A percentile compares a stretch with the other conserved stretches of the same genome.
phyloP scores from a whole-genome alignment of 345 rosid genomes.

The Melaleuca quinquenervia region DNA sequence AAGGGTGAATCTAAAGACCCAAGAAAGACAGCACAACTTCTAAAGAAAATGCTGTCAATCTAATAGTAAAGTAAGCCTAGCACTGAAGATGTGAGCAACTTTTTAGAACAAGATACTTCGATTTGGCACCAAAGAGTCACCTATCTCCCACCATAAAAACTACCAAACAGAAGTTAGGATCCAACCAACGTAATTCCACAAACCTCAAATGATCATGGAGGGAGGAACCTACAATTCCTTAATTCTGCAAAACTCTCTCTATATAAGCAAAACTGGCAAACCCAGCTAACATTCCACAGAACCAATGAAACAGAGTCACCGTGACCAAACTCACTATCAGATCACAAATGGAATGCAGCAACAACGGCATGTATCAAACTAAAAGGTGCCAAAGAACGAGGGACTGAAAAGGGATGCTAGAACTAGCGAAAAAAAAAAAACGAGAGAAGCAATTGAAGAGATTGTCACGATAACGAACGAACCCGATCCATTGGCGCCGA shows the following conservation, averaged over 20 bases:
- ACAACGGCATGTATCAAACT: not conserved
- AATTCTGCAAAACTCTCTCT: not conserved
- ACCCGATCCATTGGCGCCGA: slow-evolving; percentile 98
- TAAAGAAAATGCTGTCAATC: not conserved
- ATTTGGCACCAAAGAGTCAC: not conserved
- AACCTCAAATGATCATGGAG: not conserved
- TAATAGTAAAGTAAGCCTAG: not conserved
- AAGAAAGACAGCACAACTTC: not conserved
- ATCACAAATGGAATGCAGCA: not conserved
- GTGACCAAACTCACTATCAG: not conserved
- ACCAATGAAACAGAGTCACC: not conserved
- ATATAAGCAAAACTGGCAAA: not conserved
- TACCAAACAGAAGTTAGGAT: fast-evolving
- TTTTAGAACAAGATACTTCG: not conserved
- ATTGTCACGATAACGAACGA: not conserved
- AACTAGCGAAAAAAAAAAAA: not conserved
- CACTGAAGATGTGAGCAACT: not conserved
- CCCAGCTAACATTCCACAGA: not conserved
- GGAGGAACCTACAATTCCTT: not conserved
- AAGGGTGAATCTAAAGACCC: not conserved
- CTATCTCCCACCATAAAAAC: not conserved
- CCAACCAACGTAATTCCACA: not conserved
- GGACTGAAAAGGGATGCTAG: not conserved
- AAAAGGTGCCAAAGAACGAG: not conserved
- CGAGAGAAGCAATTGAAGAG: not conserved